Conservation (phyloP, 2,329 filamentous ascomycete genomes). For the Fusarium illudens region DNA sequence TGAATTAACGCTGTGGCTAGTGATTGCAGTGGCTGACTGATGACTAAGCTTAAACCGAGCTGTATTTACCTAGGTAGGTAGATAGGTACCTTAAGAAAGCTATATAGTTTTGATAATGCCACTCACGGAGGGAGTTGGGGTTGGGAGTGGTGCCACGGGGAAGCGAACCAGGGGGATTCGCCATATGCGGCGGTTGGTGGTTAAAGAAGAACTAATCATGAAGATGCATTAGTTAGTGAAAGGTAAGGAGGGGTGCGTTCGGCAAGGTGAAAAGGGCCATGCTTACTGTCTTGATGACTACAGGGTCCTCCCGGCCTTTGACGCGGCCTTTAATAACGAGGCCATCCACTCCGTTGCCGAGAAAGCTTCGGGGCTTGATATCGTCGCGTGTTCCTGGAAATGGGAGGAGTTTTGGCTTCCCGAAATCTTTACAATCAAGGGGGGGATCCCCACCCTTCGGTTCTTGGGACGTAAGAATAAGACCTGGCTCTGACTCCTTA, state of each 20-base stretch:
- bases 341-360: background rate
- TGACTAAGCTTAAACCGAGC: no score
- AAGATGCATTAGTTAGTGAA: background rate
- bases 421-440: background rate
- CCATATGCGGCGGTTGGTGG: background rate
- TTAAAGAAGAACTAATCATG: background rate
- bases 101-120: no score
- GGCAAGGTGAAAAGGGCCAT: background rate
- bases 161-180: no score
- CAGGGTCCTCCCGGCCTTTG: background rate
- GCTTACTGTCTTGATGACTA: background rate
- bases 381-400: background rate
- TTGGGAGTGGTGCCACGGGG: no score
- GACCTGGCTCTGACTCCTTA: background rate
- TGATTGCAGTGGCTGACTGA: no score
- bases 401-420: background rate
- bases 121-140: no score
- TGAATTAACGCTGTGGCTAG: no score
- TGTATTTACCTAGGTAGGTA: no score
- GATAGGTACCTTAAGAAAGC: no score
- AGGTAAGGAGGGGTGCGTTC: background rate
- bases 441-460: background rate
- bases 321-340: background rate
- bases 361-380: background rate
- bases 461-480: background rate